Percentiles rank a stretch among this genome's conserved stretches.
Conservation (phyloP, 2,329 filamentous ascomycete genomes). For the Ophidiomyces ophidiicola region DNA sequence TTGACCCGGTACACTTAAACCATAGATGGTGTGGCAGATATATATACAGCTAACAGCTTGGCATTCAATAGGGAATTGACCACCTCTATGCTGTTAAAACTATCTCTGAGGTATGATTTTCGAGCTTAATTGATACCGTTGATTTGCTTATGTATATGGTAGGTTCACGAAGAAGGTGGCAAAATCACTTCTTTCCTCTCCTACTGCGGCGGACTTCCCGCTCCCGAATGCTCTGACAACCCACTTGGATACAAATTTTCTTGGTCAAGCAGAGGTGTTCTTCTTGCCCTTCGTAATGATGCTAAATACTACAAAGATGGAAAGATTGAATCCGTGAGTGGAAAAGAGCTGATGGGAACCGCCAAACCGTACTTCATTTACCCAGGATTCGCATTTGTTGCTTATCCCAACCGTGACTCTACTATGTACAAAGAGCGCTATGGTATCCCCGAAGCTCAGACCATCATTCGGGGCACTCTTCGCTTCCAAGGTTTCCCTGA, state of each 20-base stretch:
- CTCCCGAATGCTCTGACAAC: slow-evolving; percentile 57
- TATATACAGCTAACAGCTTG: not conserved
- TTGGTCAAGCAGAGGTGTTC: slow-evolving; percentile 66
- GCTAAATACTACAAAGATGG: slow-evolving; percentile 74
- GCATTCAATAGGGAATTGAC: slow-evolving; percentile 25
- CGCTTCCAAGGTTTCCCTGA: slow-evolving; percentile 83
- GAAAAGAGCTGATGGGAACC: slow-evolving; percentile 64
- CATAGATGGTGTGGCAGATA: slow-evolving; percentile 2
- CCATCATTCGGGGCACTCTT: slow-evolving; percentile 71
- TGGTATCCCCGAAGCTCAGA: slow-evolving; percentile 81
- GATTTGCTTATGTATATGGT: slow-evolving; percentile 27
- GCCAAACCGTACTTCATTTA: slow-evolving; percentile 89
- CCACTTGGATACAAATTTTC: slow-evolving; percentile 91
- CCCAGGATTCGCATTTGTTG: slow-evolving; percentile 77
- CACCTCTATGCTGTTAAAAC: slow-evolving; percentile 69
- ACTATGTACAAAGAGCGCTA: slow-evolving; percentile 81
- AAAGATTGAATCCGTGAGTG: slow-evolving; percentile 54
- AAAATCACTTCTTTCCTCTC: slow-evolving; percentile 72
- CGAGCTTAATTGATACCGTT: no score
- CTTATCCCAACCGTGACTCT: slow-evolving; percentile 86
- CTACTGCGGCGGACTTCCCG: slow-evolving; percentile 71
- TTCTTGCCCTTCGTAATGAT: slow-evolving; percentile 75
- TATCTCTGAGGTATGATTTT: slow-evolving; percentile 42
- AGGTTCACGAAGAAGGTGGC: slow-evolving; percentile 77
- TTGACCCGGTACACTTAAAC: slow-evolving; percentile 31